Evolutionary conservation across 306 rosid species (phyloP), one percentile per base, ranked within the genome.

Genomic region (Corylus avellana): DNA sequence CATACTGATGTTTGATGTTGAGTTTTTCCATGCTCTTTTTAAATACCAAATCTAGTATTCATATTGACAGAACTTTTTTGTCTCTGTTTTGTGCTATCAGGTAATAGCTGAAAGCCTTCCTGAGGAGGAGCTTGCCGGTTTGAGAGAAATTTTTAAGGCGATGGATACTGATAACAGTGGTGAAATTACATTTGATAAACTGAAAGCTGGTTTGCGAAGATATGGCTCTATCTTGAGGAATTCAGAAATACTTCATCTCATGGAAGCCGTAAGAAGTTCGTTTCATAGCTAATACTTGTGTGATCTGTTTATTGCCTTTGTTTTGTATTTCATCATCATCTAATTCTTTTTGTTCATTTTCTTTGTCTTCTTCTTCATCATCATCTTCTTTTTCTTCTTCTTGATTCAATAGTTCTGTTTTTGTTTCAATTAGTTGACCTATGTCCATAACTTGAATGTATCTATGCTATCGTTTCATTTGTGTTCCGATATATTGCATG

Each of bases 81-180:
- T 32, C 35, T 32, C 35, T 32, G 35, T 32, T 32, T 32, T 77
- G 80, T 83, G 67, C 59, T 78, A 75, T 63, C 80, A 94, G 98
- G 97, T 94, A 64, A 94, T 92, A 78, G 98, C 98, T 54, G 98
- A 94, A 87, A 94, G 98, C 88, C 90, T 94, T 22, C 92, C 98
- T 0, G 98, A 92, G 81, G 98, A 94, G 83, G 98, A 94, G 90
- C 92, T 94, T 84, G 98, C 97, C 77, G 98, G 98, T 82, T 78
- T 94, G 88, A 88, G 89, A 84, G 98, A 94, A 80, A 92, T 94
- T 96, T 94, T 94, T 70, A 80, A 80, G 84, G 86, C 97, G 82
- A 94, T 94, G 97, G 98, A 94, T 85, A 94, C 98, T 35, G 98
- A 94, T 86, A 89, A 84, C 80, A 90, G 97, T 76, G 98, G 98